These are phyloP conservation scores for Amylostereum areolatum DNA, from an alignment of 1,284 basidiomycete genomes.

Conservation along the genomic window DNA sequence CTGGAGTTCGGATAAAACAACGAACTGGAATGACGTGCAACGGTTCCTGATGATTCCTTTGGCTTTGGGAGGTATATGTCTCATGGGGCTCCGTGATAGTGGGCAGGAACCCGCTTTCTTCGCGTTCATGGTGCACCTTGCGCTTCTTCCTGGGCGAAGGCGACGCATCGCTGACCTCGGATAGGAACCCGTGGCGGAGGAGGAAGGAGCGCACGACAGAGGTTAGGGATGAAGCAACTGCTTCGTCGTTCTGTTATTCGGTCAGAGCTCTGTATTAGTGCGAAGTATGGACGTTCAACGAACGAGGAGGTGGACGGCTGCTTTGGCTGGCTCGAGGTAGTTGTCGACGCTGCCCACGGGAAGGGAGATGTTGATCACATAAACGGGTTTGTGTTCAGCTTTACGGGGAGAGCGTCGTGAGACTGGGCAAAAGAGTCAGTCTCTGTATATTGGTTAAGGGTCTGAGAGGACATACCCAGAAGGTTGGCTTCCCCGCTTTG, in stretches of 20 bases:
- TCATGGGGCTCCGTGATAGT: not conserved
- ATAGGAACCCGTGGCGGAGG: conserved; percentile 53
- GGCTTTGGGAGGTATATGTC: not conserved
- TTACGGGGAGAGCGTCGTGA: conserved; percentile 68
- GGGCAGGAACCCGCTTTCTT: too few relatives aligned
- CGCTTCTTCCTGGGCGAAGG: conserved; percentile 17
- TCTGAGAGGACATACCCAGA: conserved; percentile 21
- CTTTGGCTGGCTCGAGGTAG: conserved; percentile 72
- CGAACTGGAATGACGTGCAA: conserved; percentile 4
- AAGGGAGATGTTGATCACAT: conserved; percentile 71
- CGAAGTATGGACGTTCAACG: conserved; percentile 8
- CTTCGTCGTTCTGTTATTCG: conserved; percentile 41
- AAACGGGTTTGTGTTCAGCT: conserved; percentile 71
- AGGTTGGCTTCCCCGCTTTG: conserved; percentile 46
- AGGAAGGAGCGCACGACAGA: conserved; percentile 63
- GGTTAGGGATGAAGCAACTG: conserved; percentile 50
- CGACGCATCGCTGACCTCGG: not conserved
- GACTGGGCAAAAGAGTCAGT: conserved; percentile 6
- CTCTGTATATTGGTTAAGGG: conserved; percentile 1
- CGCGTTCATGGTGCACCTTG: conserved; percentile 4
- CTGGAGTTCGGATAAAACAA: not conserved
- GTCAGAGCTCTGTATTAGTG: too few relatives aligned
- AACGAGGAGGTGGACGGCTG: conserved; percentile 63
- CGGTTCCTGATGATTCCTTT: not conserved
- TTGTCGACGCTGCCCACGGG: conserved; percentile 68